A percentile compares a stretch with the other conserved stretches of the same genome.
Conservation (phyloP, 2,329 filamentous ascomycete genomes). For the Gnomoniopsis sp. region DNA sequence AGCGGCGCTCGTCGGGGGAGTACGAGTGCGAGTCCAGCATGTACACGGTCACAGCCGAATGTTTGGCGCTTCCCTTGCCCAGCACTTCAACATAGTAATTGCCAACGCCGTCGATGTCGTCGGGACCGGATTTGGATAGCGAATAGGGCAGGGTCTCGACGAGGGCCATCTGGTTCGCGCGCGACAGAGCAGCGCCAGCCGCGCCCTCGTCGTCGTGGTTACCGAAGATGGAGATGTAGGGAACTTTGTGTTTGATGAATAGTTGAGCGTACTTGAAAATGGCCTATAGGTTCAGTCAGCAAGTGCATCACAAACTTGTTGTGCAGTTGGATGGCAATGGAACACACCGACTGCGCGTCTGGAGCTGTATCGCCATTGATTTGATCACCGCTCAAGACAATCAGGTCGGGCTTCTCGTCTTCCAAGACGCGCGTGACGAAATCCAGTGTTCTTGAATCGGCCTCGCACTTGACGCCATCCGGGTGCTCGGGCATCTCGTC, state of each 20-base stretch:
- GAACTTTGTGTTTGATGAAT: conserved; percentile 82
- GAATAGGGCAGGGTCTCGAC: conserved; percentile 87
- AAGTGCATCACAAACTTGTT: not conserved
- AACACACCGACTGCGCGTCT: conserved; percentile 76
- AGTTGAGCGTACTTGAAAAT: conserved; percentile 90
- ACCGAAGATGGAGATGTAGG: conserved; percentile 89
- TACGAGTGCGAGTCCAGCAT: conserved; percentile 91
- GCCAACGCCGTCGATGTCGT: conserved; percentile 82
- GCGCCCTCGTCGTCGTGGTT: conserved; percentile 91
- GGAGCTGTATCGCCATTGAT: conserved; percentile 91
- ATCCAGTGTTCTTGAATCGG: conserved; percentile 85
- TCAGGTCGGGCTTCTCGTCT: conserved; percentile 89
- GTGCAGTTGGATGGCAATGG: not conserved
- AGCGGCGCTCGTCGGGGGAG: conserved; percentile 83
- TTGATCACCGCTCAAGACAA: conserved; percentile 90
- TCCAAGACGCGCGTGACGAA: conserved; percentile 83
- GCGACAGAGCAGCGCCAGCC: conserved; percentile 55
- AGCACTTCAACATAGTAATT: conserved; percentile 94
- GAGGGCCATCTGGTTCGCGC: conserved; percentile 77
- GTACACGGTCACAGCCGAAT: conserved; percentile 93
- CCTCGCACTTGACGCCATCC: conserved; percentile 78
- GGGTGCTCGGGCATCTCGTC: conserved; percentile 76
- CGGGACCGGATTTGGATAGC: conserved; percentile 77
- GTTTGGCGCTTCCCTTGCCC: conserved; percentile 71
- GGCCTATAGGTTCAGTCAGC: conserved; percentile 46